Percentiles rank a stretch among this genome's conserved stretches.
Conservation (phyloP, 345 rosid genomes). For the Arabidopsis suecica region DNA sequence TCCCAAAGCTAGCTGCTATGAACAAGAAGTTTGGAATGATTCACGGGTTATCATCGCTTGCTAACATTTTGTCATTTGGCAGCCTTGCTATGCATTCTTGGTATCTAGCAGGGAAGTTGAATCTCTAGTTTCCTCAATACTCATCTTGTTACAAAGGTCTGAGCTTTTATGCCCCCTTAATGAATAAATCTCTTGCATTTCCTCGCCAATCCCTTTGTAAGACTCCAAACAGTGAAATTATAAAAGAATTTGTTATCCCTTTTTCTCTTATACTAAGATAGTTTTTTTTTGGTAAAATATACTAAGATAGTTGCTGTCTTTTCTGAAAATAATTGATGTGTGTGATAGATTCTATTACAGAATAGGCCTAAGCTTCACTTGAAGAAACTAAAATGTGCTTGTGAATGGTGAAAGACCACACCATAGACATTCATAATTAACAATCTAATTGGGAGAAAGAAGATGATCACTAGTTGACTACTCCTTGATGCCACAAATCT, state of each 20-base stretch:
- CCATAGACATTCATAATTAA: constrained; percentile 56
- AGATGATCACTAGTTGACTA: constrained; percentile 73
- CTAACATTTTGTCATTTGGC: constrained; percentile 90
- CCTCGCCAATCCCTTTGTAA: constrained; percentile 14
- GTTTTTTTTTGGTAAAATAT: too few species aligned
- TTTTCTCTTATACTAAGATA: neutral
- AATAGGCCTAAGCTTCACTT: constrained; percentile 34
- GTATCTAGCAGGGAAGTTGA: constrained; percentile 91
- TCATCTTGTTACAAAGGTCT: constrained; percentile 28
- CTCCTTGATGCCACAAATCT: constrained; percentile 72
- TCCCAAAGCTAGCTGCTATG: constrained; percentile 94
- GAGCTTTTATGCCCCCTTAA: constrained; percentile 8
- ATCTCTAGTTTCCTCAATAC: constrained; percentile 51
- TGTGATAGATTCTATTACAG: constrained; percentile 21
- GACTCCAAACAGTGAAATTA: neutral
- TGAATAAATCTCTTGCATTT: constrained; percentile 23
- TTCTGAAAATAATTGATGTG: constrained; percentile 4
- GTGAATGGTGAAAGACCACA: constrained; percentile 45
- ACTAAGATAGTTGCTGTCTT: neutral
- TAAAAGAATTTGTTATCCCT: neutral
- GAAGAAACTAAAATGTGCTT: constrained; percentile 39
- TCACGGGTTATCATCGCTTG: constrained; percentile 93
- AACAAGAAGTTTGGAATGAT: constrained; percentile 99
- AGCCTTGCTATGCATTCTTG: constrained; percentile 97
- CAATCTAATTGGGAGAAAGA: constrained; percentile 66